These are phyloP conservation scores for Agrocybe pediades DNA, from an alignment of 768 basidiomycete genomes.

Conservation along the genomic window DNA sequence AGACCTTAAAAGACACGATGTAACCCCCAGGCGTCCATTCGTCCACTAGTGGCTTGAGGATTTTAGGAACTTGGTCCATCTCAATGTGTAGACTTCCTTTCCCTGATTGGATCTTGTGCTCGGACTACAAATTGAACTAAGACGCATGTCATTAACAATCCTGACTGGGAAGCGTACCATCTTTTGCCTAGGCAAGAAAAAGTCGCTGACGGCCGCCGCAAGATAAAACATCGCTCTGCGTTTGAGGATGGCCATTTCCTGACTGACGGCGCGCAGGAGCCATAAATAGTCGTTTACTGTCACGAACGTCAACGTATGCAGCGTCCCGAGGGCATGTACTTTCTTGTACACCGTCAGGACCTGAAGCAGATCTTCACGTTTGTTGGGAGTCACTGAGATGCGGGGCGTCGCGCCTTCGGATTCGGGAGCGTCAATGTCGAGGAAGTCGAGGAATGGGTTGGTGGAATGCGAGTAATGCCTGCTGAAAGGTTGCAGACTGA, in stretches of 20 bases:
- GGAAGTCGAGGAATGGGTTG: constrained; percentile 95
- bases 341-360: constrained; percentile 81
- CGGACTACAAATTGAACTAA: constrained; percentile 55
- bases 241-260: constrained; percentile 72
- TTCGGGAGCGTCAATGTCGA: constrained; percentile 59
- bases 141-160: background rate
- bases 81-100: constrained; percentile 92
- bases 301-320: constrained; percentile 88
- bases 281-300: constrained; percentile 97
- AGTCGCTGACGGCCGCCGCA: constrained; percentile 97
- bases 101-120: constrained; percentile 98
- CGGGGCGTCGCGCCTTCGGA: constrained; percentile 33
- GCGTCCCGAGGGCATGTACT: constrained; percentile 70
- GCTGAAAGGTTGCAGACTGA: constrained; percentile 96
- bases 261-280: constrained; percentile 80
- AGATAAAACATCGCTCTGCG: constrained; percentile 90
- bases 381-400: constrained; percentile 68
- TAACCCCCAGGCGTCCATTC: constrained; percentile 93
- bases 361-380: constrained; percentile 65
- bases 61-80: constrained; percentile 99
- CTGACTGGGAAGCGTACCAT: constrained; percentile 59
- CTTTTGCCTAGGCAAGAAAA: constrained; percentile 90
- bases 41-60: constrained; percentile 88
- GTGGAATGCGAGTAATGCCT: constrained; percentile 98
- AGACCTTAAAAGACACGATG: constrained; percentile 96